Percentiles rank a stretch among this genome's conserved stretches.
Conservation (phyloP, 768 basidiomycete genomes). For the Naganishia vishniacii region DNA sequence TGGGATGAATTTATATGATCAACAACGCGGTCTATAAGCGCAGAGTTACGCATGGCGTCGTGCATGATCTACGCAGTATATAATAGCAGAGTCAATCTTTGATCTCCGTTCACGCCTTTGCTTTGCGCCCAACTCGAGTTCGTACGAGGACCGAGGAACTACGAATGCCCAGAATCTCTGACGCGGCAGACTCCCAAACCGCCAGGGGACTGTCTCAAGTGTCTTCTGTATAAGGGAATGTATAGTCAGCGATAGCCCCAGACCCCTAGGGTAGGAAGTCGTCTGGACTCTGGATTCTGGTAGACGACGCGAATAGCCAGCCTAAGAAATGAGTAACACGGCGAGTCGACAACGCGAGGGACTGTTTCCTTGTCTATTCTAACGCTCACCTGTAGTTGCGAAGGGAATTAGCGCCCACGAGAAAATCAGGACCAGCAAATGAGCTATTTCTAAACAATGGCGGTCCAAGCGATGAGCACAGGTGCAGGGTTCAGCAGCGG, state of each 20-base stretch:
- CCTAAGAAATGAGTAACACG: not conserved
- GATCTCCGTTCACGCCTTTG: slow-evolving; percentile 1
- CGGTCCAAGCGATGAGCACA: slow-evolving; percentile 10
- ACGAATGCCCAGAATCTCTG: slow-evolving; percentile 12
- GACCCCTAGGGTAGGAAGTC: no score
- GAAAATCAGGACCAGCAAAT: slow-evolving; percentile 16
- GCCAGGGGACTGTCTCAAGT: slow-evolving; percentile 22
- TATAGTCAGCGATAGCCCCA: slow-evolving; percentile 6
- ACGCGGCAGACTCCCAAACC: slow-evolving; percentile 11
- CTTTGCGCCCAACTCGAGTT: not conserved
- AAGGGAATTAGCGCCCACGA: slow-evolving; percentile 21
- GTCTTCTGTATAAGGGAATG: slow-evolving; percentile 14
- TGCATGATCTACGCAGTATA: no score
- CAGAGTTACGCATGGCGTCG: no score
- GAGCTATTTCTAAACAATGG: slow-evolving; percentile 21
- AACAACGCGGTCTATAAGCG: no score
- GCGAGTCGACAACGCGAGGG: not conserved
- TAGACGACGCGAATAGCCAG: slow-evolving; percentile 1
- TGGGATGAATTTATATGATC: no score
- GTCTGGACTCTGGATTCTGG: slow-evolving; percentile 17
- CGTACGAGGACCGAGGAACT: no score
- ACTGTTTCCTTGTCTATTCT: not conserved
- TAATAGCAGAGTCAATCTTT: not conserved
- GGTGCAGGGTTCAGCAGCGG: no score
- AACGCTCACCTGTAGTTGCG: slow-evolving; percentile 24